Conservation (phyloP, 1,139 yeast species). For the Zygosaccharomyces sapae region DNA sequence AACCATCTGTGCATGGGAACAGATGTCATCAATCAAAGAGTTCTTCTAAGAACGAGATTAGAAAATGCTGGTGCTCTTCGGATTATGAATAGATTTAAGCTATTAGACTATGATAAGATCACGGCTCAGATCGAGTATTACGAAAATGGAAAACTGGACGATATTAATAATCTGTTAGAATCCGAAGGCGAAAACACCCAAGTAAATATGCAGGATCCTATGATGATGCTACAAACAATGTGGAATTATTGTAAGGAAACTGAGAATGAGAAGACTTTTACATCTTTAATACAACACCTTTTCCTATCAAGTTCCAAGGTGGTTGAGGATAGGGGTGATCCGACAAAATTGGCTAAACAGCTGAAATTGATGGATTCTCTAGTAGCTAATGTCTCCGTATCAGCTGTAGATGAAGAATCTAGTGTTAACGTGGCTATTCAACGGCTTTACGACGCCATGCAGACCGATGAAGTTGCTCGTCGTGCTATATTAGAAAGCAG, state of each 20-base stretch:
- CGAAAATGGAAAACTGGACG: constrained; percentile 63
- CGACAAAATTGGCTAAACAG: constrained; percentile 55
- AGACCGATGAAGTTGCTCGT: constrained; percentile 86
- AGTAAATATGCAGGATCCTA: constrained; percentile 69
- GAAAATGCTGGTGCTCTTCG: constrained; percentile 70
- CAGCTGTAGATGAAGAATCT: constrained; percentile 63
- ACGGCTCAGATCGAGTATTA: constrained; percentile 64
- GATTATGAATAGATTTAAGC: constrained; percentile 57
- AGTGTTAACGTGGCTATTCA: constrained; percentile 83
- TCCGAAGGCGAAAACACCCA: constrained; percentile 58
- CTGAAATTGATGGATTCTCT: constrained; percentile 78
- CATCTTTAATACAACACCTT: constrained; percentile 80
- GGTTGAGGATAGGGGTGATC: constrained; percentile 53
- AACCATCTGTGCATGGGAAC: constrained; percentile 69
- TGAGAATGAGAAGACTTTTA: constrained; percentile 65
- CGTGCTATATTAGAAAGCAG: constrained; percentile 72
- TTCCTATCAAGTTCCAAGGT: constrained; percentile 45
- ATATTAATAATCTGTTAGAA: constrained; percentile 60
- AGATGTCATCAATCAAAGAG: constrained; percentile 59
- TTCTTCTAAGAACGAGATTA: constrained; percentile 72
- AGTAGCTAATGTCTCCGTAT: constrained; percentile 73
- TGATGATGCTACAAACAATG: constrained; percentile 61
- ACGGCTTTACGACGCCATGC: constrained; percentile 68
- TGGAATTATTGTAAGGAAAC: constrained; percentile 71
- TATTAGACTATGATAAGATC: constrained; percentile 59